Evolutionary conservation across 306 rosid species (phyloP).

Genomic region (Trifolium fragiferum): DNA sequence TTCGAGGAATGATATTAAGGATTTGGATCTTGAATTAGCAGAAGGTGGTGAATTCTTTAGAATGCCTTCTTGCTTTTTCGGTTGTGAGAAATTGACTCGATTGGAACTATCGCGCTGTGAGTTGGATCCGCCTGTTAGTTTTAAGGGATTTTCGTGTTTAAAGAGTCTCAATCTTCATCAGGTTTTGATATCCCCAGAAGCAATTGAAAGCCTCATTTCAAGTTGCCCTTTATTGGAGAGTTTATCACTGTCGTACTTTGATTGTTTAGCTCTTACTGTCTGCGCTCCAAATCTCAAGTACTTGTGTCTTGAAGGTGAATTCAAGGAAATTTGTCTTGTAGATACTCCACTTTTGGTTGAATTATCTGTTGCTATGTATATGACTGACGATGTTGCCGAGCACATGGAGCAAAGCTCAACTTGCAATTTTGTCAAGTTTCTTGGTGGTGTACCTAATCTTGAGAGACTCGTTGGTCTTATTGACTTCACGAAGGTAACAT

Average conservation of each 20-base stretch:
- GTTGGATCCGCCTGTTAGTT: constrained; percentile 71
- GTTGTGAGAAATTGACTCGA: constrained; percentile 64
- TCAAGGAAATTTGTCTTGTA: constrained; percentile 77
- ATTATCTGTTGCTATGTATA: constrained; percentile 71
- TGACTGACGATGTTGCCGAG: constrained; percentile 76
- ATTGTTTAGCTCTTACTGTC: constrained; percentile 71
- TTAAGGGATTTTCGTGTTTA: constrained; percentile 70
- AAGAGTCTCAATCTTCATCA: constrained; percentile 79
- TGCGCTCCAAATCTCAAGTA: constrained; percentile 79
- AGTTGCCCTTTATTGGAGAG: constrained; percentile 78
- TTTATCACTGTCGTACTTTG: constrained; percentile 64
- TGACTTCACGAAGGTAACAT: constrained; percentile 85
- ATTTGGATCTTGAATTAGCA: constrained; percentile 73
- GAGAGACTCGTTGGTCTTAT: constrained; percentile 79
- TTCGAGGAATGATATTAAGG: constrained; percentile 77
- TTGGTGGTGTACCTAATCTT: constrained; percentile 84
- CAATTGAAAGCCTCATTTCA: constrained; percentile 72
- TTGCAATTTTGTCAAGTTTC: constrained; percentile 79
- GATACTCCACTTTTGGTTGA: constrained; percentile 72
- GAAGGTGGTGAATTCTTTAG: constrained; percentile 79
- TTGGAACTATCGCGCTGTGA: constrained; percentile 81
- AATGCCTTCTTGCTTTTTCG: constrained; percentile 79
- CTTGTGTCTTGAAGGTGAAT: constrained; percentile 86
- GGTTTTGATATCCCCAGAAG: constrained; percentile 71
- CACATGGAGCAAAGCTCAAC: constrained; percentile 64